Conservation (phyloP, 495 filamentous ascomycete genomes). For the Oleoguttula mirabilis region DNA sequence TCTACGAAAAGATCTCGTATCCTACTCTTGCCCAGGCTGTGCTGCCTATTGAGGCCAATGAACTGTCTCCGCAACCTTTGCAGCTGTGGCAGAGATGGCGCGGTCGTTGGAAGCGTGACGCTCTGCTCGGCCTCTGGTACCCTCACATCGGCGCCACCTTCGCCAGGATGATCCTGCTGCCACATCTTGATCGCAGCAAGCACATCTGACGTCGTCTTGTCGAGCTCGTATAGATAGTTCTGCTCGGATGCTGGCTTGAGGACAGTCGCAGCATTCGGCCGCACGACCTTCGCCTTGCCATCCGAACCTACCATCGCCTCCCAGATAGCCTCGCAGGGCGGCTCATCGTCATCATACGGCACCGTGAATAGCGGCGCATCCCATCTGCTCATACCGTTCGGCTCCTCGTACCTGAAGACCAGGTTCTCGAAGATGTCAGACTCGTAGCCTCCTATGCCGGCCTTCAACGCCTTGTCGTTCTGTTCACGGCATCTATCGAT, state of each 20-base stretch:
- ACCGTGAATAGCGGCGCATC: conserved; percentile 90
- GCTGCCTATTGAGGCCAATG: conserved; percentile 61
- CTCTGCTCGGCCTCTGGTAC: conserved; percentile 28
- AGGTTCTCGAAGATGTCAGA: conserved; percentile 74
- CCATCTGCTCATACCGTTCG: conserved; percentile 89
- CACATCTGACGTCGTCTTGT: conserved; percentile 73
- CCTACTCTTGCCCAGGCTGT: conserved; percentile 41
- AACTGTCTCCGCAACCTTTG: conserved; percentile 79
- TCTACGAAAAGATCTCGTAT: conserved; percentile 58
- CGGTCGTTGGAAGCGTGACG: conserved; percentile 30
- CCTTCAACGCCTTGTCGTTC: conserved; percentile 37
- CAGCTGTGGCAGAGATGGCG: conserved; percentile 53
- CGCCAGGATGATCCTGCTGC: conserved; percentile 53
- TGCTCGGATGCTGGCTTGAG: conserved; percentile 56
- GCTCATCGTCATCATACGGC: conserved; percentile 60
- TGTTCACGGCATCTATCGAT: conserved; percentile 53
- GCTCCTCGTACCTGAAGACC: conserved; percentile 91
- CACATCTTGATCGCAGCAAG: conserved; percentile 61
- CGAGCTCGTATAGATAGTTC: conserved; percentile 74
- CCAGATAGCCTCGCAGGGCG: conserved; percentile 63
- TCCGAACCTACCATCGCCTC: conserved; percentile 54
- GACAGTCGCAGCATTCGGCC: conserved; percentile 73
- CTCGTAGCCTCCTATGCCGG: conserved; percentile 24
- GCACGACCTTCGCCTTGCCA: conserved; percentile 42
- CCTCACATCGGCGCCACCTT: conserved; percentile 40